A percentile compares a stretch with the other conserved stretches of the same genome.
Evolutionary conservation across 805 yeast genomes (phyloP).

Genomic region (Nakazawaea populi): DNA sequence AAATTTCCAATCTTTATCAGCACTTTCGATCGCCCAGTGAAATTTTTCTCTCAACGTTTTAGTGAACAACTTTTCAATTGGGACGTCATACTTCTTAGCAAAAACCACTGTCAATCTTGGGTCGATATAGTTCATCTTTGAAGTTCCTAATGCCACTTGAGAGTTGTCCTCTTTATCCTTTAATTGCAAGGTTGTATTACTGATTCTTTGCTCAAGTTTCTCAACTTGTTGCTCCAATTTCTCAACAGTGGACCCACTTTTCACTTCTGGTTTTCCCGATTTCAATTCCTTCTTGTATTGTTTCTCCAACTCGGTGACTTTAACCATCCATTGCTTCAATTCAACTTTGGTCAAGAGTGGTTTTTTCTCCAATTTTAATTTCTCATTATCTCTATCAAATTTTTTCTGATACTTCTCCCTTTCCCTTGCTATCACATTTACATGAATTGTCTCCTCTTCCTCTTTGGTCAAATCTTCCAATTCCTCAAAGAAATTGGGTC

Average conservation of each 20-base stretch:
- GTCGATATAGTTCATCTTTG: slow-evolving; percentile 92
- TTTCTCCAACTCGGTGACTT: slow-evolving; percentile 44
- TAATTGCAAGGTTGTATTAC: slow-evolving; percentile 63
- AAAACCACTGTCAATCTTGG: slow-evolving; percentile 89
- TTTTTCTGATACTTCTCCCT: slow-evolving; percentile 58
- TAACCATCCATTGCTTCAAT: slow-evolving; percentile 51
- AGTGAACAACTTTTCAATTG: slow-evolving; percentile 87
- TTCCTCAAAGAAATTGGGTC: slow-evolving; percentile 59
- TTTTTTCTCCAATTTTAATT: slow-evolving; percentile 51
- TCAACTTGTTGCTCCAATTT: slow-evolving; percentile 69
- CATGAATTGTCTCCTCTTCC: slow-evolving; percentile 54
- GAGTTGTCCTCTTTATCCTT: slow-evolving; percentile 94
- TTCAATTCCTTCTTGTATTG: slow-evolving; percentile 53
- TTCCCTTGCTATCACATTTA: slow-evolving; percentile 57
- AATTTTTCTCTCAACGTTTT: slow-evolving; percentile 90
- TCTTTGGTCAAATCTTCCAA: slow-evolving; percentile 61
- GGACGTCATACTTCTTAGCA: slow-evolving; percentile 79
- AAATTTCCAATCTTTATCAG: slow-evolving; percentile 83
- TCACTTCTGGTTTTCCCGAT: slow-evolving; percentile 52
- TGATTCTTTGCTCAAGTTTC: slow-evolving; percentile 64
- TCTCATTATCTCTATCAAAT: slow-evolving; percentile 74
- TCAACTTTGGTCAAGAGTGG: slow-evolving; percentile 48
- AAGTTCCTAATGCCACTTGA: slow-evolving; percentile 87
- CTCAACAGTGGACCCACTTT: slow-evolving; percentile 49
- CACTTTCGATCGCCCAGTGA: slow-evolving; percentile 92